Evolutionary conservation across 192 early-diverging fungal species (phyloP).

Genomic region (Gorgonomyces haynaldii): DNA sequence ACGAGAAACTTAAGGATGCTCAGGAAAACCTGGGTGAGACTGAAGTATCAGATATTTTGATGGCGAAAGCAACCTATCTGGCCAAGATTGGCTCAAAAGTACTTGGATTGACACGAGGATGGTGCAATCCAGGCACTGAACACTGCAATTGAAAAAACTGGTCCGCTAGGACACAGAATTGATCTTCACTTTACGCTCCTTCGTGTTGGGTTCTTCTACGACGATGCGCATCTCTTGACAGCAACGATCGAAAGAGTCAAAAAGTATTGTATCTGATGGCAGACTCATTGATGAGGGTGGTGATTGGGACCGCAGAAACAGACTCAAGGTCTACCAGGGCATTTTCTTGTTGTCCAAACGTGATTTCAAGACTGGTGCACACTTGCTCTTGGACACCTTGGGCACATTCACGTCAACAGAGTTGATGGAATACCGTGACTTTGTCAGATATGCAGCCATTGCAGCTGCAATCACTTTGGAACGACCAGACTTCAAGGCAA

Average conservation of each 20-base stretch:
- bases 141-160: conserved; percentile 73
- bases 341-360: conserved; percentile 85
- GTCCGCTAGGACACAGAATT: conserved; percentile 83
- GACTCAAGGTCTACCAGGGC: conserved; percentile 93
- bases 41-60: conserved; percentile 70
- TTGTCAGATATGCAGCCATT: conserved; percentile 88
- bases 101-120: conserved; percentile 42
- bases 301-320: conserved; percentile 98
- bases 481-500: conserved; percentile 88
- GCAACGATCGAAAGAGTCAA: conserved; percentile 73
- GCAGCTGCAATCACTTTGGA: conserved; percentile 77
- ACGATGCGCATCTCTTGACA: conserved; percentile 65
- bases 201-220: conserved; percentile 88
- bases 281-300: conserved; percentile 40
- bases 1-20: conserved; percentile 78
- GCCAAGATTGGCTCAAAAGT: conserved; percentile 93
- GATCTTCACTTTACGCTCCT: conserved; percentile 88
- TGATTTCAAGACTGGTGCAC: conserved; percentile 87
- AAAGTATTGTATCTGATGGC: conserved; percentile 31
- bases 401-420: conserved; percentile 94
- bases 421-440: conserved; percentile 94
- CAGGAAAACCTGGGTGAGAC: conserved; percentile 90
- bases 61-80: conserved; percentile 81
- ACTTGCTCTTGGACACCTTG: conserved; percentile 85
- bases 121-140: conserved; percentile 76